Evolutionary conservation across 352 stramenopile genomes (phyloP).

Genomic region (Phytophthora fragariaefolia): DNA sequence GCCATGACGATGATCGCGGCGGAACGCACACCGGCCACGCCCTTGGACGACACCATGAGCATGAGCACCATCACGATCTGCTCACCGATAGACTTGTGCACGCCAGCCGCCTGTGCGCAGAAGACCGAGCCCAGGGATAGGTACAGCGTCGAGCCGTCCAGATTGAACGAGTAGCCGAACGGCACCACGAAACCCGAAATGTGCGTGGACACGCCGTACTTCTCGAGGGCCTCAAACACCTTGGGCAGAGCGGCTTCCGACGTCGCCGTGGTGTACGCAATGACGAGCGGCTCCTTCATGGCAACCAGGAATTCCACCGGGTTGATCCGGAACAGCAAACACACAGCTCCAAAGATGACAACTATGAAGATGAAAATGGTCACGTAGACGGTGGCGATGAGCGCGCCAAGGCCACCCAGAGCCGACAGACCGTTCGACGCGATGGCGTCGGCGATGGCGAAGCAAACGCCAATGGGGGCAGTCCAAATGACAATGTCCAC

Average conservation of each 20-base stretch:
- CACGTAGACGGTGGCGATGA: conserved; percentile 46
- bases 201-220: conserved; percentile 48
- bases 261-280: conserved; percentile 55
- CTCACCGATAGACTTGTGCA: conserved; percentile 49
- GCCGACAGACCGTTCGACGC: conserved; percentile 45
- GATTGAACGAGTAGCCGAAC: conserved; percentile 62
- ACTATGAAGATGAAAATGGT: conserved; percentile 41
- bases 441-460: conserved; percentile 49
- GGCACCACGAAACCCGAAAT: conserved; percentile 51
- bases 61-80: conserved; percentile 57
- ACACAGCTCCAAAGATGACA: neutral
- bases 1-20: conserved; percentile 43
- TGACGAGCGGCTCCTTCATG: conserved; percentile 49
- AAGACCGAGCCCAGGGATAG: conserved; percentile 47
- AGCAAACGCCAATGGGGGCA: conserved; percentile 50
- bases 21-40: conserved; percentile 45
- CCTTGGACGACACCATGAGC: conserved; percentile 52
- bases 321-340: conserved; percentile 48
- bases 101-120: conserved; percentile 45
- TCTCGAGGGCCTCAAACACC: conserved; percentile 49
- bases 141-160: conserved; percentile 50
- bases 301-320: conserved; percentile 37
- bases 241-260: conserved; percentile 54
- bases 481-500: conserved; percentile 59
- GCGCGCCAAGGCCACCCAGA: conserved; percentile 32